These are phyloP conservation scores for Aspergillus pseudonomiae DNA, from an alignment of 2,329 filamentous ascomycete genomes.

Conservation along the genomic window DNA sequence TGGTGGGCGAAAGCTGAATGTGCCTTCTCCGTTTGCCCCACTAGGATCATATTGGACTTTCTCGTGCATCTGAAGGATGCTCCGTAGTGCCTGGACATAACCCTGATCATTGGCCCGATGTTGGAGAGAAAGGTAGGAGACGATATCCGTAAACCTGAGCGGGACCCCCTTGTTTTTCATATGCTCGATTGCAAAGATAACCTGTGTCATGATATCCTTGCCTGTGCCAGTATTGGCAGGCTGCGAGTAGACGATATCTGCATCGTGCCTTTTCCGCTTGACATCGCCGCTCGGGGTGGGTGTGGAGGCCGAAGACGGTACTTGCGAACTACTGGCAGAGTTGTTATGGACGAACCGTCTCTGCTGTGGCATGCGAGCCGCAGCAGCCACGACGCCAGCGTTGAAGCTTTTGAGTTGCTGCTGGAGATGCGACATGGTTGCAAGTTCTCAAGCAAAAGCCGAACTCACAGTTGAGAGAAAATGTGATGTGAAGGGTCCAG, in stretches of 20 bases:
- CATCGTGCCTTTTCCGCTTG: constrained; percentile 64
- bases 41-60: constrained; percentile 62
- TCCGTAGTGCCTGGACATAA: constrained; percentile 65
- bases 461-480: neutral
- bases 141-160: constrained; percentile 73
- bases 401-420: constrained; percentile 67
- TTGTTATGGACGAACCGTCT: constrained; percentile 50
- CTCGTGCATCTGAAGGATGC: constrained; percentile 68
- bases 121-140: constrained; percentile 76
- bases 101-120: constrained; percentile 60
- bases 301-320: constrained; percentile 37
- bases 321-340: constrained; percentile 64
- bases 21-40: constrained; percentile 69
- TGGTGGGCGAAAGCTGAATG: constrained; percentile 81
- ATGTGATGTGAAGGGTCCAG: constrained; percentile 1
- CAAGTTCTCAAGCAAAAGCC: constrained; percentile 3
- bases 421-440: constrained; percentile 66
- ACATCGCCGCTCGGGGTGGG: constrained; percentile 39
- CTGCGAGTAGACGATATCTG: constrained; percentile 68
- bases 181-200: constrained; percentile 83
- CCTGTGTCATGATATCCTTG: constrained; percentile 80
- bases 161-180: constrained; percentile 71
- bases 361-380: constrained; percentile 62
- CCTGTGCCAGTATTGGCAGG: constrained; percentile 76
- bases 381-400: constrained; percentile 64